phyloP scores from a whole-genome alignment of 108 stramenopile genomes.

The Pseudonitzschia multiseries region DNA sequence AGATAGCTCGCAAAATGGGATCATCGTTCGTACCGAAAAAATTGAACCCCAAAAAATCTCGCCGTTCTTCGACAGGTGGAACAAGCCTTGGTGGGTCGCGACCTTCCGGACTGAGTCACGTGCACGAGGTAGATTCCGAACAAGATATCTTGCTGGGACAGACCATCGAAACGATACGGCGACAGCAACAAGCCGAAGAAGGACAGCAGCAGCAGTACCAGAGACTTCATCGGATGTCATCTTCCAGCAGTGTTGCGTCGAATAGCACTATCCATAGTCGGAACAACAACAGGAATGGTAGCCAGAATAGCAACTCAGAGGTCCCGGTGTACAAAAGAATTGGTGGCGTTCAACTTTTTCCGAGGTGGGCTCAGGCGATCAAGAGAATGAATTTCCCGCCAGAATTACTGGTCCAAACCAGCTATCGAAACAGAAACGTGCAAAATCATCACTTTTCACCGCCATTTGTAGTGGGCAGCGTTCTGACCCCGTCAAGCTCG shows the following conservation, averaged over 20 bases:
- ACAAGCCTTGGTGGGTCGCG: conserved; percentile 1
- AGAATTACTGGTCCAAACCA: conserved; percentile 7
- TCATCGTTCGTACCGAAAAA: not conserved
- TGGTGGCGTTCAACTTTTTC: conserved; percentile 30
- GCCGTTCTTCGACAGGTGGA: not conserved
- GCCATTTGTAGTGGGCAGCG: conserved; percentile 31
- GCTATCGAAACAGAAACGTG: conserved; percentile 2
- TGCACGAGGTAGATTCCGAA: conserved; percentile 1
- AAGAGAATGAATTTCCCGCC: conserved; percentile 11
- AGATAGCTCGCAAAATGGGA: not conserved
- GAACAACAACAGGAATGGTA: not conserved
- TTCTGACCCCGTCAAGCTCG: conserved; percentile 10
- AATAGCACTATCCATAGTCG: not conserved
- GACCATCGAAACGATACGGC: conserved; percentile 26
- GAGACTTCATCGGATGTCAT: not conserved
- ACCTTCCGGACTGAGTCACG: not conserved
- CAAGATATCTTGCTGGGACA: conserved; percentile 20
- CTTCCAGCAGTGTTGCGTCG: conserved; percentile 1
- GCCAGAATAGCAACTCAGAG: not conserved
- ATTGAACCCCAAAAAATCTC: not conserved
- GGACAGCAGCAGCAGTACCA: conserved; percentile 1
- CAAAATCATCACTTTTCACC: conserved; percentile 32
- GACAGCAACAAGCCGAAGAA: not conserved
- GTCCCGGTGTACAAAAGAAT: not conserved
- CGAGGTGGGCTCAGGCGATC: conserved; percentile 34